Conservation (phyloP, 768 basidiomycete genomes). For the Tricholoma sp. region DNA sequence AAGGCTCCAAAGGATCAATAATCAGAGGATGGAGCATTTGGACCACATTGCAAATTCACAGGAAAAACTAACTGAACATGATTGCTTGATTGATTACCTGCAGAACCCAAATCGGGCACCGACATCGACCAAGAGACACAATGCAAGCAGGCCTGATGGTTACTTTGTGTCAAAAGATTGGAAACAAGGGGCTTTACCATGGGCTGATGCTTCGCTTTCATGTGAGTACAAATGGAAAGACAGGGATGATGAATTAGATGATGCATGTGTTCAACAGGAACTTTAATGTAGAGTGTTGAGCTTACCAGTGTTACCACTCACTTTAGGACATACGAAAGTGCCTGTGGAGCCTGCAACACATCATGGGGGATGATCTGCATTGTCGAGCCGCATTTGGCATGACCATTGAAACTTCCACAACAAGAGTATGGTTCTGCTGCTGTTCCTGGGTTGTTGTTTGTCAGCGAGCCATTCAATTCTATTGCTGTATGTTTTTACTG, state of each 20-base stretch:
- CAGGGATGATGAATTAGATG: neutral
- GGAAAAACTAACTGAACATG: neutral
- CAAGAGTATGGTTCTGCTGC: neutral
- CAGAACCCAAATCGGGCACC: neutral
- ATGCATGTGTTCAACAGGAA: neutral
- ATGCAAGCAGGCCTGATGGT: neutral
- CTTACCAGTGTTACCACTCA: too few species aligned
- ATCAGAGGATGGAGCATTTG: neutral
- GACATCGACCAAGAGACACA: neutral
- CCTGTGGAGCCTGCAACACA: neutral
- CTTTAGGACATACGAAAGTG: neutral
- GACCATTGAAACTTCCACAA: neutral
- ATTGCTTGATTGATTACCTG: neutral
- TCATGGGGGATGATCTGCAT: neutral
- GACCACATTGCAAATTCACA: neutral
- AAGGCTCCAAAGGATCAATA: neutral
- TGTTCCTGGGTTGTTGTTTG: neutral
- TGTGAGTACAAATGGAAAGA: neutral
- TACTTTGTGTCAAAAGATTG: neutral
- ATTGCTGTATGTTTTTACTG: neutral
- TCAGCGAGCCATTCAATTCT: neutral
- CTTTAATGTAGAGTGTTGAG: neutral
- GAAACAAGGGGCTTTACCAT: neutral
- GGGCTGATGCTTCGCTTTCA: neutral
- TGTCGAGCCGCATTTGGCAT: neutral